Percentiles rank a stretch among this genome's conserved stretches.
Evolutionary conservation across 75 land plant genomes (phyloP).

Genomic region (Selaginella moellendorffii): DNA sequence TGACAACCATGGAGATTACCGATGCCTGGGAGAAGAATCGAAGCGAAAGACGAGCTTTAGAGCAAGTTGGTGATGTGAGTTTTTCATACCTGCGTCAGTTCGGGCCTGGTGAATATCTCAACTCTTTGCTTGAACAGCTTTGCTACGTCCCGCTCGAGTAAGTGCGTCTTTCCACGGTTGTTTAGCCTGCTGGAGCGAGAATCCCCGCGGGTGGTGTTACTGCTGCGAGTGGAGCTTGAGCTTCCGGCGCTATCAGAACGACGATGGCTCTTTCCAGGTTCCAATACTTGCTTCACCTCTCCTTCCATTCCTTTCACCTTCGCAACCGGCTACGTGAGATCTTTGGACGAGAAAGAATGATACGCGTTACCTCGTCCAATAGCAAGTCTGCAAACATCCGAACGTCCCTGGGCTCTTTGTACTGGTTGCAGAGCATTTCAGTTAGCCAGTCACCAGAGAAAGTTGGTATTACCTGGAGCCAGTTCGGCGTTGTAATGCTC

Average conservation of each 20-base stretch:
- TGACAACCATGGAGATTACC: constrained; percentile 65
- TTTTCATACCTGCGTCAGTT: constrained; percentile 83
- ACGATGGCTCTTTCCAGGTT: constrained; percentile 44
- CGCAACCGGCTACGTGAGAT: neutral
- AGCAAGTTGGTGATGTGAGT: no score
- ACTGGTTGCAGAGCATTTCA: constrained; percentile 26
- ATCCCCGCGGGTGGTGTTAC: constrained; percentile 37
- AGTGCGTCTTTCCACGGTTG: constrained; percentile 60
- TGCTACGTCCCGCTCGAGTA: constrained; percentile 84
- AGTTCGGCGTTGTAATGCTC: constrained; percentile 71
- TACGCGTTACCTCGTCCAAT: constrained; percentile 66
- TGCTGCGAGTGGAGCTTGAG: constrained; percentile 62
- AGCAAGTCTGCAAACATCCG: constrained; percentile 93
- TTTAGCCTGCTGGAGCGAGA: constrained; percentile 25
- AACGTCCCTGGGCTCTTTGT: constrained; percentile 90
- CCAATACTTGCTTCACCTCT: constrained; percentile 72
- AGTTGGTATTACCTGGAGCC: constrained; percentile 59
- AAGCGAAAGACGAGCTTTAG: neutral
- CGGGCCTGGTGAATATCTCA: constrained; percentile 89
- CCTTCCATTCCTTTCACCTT: constrained; percentile 38
- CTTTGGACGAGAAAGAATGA: neutral
- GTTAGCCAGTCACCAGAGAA: constrained; percentile 7
- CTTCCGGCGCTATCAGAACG: constrained; percentile 84
- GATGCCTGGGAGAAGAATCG: constrained; percentile 51
- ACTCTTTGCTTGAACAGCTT: constrained; percentile 85